Evolutionary conservation across 352 stramenopile genomes (phyloP), one percentile per base, ranked within the genome.

Genomic region (Globisporangium iwayamae): DNA sequence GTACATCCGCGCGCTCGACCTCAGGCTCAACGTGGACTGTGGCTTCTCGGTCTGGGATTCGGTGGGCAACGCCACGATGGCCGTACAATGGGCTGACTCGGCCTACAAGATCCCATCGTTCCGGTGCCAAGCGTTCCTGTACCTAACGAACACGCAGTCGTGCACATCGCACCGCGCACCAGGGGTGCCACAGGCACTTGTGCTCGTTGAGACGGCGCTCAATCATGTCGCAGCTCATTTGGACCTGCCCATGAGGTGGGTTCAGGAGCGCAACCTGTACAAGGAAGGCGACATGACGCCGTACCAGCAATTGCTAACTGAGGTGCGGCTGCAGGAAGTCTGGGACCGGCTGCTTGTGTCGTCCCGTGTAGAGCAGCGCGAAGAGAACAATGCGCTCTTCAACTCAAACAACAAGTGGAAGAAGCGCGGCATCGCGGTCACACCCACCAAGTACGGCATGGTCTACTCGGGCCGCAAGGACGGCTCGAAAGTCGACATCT

Each of bases 111-210:
- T 97, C 71, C 94, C 93, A 2, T 83, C 96, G 56, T 69, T 98
- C 56, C 80, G 86, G 48, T 93, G 82, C 8, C 79, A 84, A n/a
- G 97, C 93, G 14, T 86, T 84, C 8, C 76, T 93, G 8, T 99
- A 96, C 72, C 96, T 96, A 60, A 99, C 96, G 0, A 97, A 97
- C 53, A 87, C 98, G 62, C 83, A 96, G 20, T 93, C 91, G 7
- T 96, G 98, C 69, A 99, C 96, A 8, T 96, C 96, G 1, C 98
- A 98, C 73, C 78, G 96, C 46, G 96, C 96, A 0, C 98, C 98
- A 76, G 96, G 96, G 56, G 96, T 91, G 6, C 96, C 96, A 1
- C 96, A 99, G 67, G 87, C 90, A 11, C 80, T 97, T 56, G 78
- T 96, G 48, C 79, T 98, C 32, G 79, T 80, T 4, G 96, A 99